Conservation (phyloP, 2,329 filamentous ascomycete genomes). For the Cercospora janseana region DNA sequence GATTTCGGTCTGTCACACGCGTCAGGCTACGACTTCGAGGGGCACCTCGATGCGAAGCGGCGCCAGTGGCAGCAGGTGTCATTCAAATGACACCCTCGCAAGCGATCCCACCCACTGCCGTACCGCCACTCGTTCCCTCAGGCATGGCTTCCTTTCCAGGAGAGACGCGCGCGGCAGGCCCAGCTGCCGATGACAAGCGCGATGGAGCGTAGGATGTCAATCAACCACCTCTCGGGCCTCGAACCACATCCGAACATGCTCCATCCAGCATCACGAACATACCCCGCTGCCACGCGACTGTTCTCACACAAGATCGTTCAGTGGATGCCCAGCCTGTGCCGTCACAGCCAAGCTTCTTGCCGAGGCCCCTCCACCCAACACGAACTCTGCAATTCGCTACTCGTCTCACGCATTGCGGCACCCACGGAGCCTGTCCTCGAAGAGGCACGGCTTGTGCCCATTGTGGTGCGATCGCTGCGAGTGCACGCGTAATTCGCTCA, state of each 20-base stretch:
- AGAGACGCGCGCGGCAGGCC: neutral
- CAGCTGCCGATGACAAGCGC: neutral
- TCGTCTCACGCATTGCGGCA: neutral
- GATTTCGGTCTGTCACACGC: too few species aligned
- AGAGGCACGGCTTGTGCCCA: neutral
- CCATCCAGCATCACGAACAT: too few species aligned
- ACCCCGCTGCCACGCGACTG: neutral
- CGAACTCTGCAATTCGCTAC: constrained; percentile 1
- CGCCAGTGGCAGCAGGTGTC: too few species aligned
- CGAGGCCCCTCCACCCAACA: constrained; percentile 5
- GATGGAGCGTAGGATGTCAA: neutral
- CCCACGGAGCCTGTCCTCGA: neutral
- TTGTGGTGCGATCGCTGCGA: neutral
- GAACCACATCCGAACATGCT: neutral
- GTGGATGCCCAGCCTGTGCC: neutral
- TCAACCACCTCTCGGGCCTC: neutral
- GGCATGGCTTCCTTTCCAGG: neutral
- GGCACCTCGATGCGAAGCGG: too few species aligned
- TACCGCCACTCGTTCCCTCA: too few species aligned
- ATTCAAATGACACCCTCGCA: too few species aligned
- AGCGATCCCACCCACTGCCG: too few species aligned
- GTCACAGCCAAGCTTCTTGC: constrained; percentile 8
- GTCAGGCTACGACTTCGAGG: too few species aligned
- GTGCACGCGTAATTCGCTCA: neutral
- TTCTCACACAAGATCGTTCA: neutral